phyloP scores from a whole-genome alignment of 805 yeast genomes.

The Pichia eremophila region DNA sequence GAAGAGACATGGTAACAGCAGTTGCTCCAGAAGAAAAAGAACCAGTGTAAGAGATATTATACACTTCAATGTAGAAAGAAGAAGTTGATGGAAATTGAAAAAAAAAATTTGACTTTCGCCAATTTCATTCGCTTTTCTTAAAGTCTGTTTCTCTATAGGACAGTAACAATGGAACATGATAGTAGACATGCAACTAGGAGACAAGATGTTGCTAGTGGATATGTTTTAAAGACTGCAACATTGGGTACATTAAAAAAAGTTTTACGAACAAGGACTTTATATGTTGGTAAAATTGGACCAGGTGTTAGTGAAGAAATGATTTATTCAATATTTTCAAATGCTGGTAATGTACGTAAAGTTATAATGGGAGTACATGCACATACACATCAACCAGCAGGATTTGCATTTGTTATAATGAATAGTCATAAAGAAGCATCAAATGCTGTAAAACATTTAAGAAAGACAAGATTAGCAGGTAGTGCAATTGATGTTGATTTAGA shows the following conservation, averaged over 20 bases:
- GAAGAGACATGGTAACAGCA: neutral
- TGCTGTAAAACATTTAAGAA: constrained; percentile 74
- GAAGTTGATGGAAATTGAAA: too few species aligned
- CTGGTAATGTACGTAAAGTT: constrained; percentile 69
- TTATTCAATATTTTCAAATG: constrained; percentile 73
- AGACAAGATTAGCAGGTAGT: constrained; percentile 78
- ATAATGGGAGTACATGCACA: constrained; percentile 93
- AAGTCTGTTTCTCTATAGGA: too few species aligned
- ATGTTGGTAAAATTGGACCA: constrained; percentile 84
- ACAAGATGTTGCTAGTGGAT: constrained; percentile 63
- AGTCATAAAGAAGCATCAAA: constrained; percentile 60
- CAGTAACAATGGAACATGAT: too few species aligned
- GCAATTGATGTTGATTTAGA: constrained; percentile 81
- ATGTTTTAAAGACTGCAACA: constrained; percentile 58
- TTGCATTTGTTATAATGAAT: constrained; percentile 74
- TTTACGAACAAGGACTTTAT: constrained; percentile 60
- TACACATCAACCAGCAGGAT: constrained; percentile 91
- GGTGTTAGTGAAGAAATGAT: constrained; percentile 94
- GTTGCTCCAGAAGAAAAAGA: too few species aligned
- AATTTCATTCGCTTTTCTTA: too few species aligned
- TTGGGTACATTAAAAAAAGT: constrained; percentile 55
- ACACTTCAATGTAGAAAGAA: too few species aligned
- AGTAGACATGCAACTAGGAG: constrained; percentile 49
- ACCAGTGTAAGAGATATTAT: too few species aligned
- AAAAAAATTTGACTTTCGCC: too few species aligned